Percentiles rank a stretch among this genome's conserved stretches.
phyloP scores from a whole-genome alignment of 495 filamentous ascomycete species.

The Aspergillus nanangensis region DNA sequence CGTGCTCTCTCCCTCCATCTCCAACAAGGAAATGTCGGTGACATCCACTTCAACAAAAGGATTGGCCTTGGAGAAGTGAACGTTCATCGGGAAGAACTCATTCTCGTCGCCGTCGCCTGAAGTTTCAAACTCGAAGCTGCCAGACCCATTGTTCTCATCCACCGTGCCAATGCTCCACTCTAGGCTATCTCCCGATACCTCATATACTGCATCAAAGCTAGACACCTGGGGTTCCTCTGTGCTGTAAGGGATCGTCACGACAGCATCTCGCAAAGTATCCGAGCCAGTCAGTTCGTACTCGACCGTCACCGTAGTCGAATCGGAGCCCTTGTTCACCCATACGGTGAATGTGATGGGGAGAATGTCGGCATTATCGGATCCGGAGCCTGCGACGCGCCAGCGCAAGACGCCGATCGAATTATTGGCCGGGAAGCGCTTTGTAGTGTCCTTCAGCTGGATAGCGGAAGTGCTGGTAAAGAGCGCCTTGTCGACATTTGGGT shows the following conservation, averaged over 20 bases:
- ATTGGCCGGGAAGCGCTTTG: slow-evolving; percentile 87
- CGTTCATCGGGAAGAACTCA: slow-evolving; percentile 95
- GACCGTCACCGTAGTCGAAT: slow-evolving; percentile 78
- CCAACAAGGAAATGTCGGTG: slow-evolving; percentile 63
- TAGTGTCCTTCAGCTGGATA: slow-evolving; percentile 79
- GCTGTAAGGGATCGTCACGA: slow-evolving; percentile 78
- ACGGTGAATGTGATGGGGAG: slow-evolving; percentile 89
- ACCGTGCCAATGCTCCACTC: slow-evolving; percentile 89
- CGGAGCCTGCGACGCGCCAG: slow-evolving; percentile 75
- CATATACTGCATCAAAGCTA: slow-evolving; percentile 89
- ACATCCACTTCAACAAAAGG: slow-evolving; percentile 93
- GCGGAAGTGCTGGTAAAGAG: slow-evolving; percentile 71
- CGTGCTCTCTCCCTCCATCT: slow-evolving; percentile 71
- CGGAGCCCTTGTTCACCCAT: slow-evolving; percentile 85
- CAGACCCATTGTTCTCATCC: slow-evolving; percentile 72
- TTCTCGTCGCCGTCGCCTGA: slow-evolving; percentile 73
- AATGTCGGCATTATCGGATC: slow-evolving; percentile 66
- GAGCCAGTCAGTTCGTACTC: slow-evolving; percentile 88
- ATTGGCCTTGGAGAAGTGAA: slow-evolving; percentile 78
- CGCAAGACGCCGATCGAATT: slow-evolving; percentile 83
- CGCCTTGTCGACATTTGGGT: slow-evolving; percentile 89
- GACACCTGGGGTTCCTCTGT: slow-evolving; percentile 81
- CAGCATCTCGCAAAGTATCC: slow-evolving; percentile 73
- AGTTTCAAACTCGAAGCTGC: slow-evolving; percentile 91
- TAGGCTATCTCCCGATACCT: slow-evolving; percentile 86